Evolutionary conservation across 208 protist species (phyloP).

Genomic region (Leishmania major): DNA sequence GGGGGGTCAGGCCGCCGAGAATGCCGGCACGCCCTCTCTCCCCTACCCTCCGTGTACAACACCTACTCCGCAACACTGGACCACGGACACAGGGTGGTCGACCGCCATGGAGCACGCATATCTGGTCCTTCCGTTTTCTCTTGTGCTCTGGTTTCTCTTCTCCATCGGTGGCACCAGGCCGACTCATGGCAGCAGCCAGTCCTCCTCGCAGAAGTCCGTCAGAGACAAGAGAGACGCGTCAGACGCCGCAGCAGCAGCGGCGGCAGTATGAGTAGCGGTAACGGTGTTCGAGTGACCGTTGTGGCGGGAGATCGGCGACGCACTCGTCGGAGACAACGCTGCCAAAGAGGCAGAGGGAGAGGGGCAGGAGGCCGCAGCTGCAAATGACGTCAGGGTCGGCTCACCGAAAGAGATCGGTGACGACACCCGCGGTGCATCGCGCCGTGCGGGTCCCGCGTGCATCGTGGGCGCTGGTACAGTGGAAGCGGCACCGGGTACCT

Average conservation of each 20-base stretch:
- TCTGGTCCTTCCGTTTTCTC: background rate
- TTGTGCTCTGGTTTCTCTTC: background rate
- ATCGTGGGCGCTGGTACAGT: background rate
- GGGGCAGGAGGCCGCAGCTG: background rate
- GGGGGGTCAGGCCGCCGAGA: background rate
- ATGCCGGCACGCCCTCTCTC: background rate
- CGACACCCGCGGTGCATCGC: background rate
- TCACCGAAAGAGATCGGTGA: background rate
- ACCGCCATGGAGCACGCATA: background rate
- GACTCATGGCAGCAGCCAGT: constrained; percentile 41
- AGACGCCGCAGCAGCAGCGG: background rate
- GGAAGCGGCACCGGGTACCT: background rate
- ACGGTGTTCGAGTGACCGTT: background rate
- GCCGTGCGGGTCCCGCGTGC: background rate
- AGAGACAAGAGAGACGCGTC: constrained; percentile 24
- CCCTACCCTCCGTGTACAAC: background rate
- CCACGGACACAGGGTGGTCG: background rate
- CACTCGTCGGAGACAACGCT: background rate
- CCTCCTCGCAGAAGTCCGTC: constrained; percentile 56
- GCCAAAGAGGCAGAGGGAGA: background rate
- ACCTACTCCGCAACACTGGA: background rate
- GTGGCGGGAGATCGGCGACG: background rate
- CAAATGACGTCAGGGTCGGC: background rate
- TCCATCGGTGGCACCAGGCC: background rate
- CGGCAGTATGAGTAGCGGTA: background rate